These are phyloP conservation scores for Wickerhamiella alocasiicola DNA, from an alignment of 805 yeast genomes.

Conservation along the genomic window DNA sequence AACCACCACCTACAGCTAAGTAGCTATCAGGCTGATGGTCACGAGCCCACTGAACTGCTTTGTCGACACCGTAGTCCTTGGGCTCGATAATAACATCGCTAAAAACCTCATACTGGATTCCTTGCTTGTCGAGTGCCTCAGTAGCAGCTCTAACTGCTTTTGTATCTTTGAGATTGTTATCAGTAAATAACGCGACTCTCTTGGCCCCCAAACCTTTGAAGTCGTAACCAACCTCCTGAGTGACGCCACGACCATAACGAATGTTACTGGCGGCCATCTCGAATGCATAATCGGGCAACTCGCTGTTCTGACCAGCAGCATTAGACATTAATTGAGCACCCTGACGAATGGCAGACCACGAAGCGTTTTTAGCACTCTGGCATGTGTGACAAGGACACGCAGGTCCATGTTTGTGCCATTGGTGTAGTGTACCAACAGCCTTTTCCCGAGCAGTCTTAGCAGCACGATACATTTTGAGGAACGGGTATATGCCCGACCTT, in stretches of 20 bases:
- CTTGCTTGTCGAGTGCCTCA: constrained; percentile 26
- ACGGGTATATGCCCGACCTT: not conserved
- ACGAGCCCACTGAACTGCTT: constrained; percentile 31
- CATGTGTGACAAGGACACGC: constrained; percentile 30
- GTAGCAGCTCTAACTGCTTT: constrained; percentile 26
- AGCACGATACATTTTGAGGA: constrained; percentile 6
- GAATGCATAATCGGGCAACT: constrained; percentile 29
- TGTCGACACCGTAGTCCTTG: constrained; percentile 26
- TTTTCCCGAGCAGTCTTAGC: constrained; percentile 9
- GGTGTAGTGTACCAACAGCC: constrained; percentile 10
- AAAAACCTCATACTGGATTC: constrained; percentile 27
- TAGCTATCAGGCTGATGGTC: constrained; percentile 29
- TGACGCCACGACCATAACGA: constrained; percentile 31
- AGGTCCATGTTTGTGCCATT: constrained; percentile 23
- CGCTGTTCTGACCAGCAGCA: constrained; percentile 8
- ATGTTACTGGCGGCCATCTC: constrained; percentile 32
- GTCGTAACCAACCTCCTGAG: constrained; percentile 30
- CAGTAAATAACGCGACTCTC: constrained; percentile 30
- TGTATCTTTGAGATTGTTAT: constrained; percentile 23
- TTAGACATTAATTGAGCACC: constrained; percentile 6
- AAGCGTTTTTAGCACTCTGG: constrained; percentile 13
- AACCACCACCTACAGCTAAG: constrained; percentile 37
- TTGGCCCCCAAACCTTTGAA: constrained; percentile 26
- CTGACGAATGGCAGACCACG: constrained; percentile 11
- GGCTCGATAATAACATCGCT: constrained; percentile 31